Conservation (phyloP, 305 asterid genomes). For the Fraxinus dipetala region DNA sequence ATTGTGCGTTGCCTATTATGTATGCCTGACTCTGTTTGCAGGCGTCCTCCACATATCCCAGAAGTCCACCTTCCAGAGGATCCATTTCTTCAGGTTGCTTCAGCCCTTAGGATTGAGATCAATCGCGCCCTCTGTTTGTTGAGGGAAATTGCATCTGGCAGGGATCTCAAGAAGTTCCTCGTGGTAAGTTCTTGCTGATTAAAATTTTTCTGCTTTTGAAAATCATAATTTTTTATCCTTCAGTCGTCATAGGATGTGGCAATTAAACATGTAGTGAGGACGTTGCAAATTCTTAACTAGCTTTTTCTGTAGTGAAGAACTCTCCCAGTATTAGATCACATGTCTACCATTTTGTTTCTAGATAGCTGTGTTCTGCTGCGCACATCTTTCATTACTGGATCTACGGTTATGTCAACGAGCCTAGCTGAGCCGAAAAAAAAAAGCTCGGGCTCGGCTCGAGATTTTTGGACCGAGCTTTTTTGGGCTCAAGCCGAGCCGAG, state of each 20-base stretch:
- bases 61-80: conserved; percentile 66
- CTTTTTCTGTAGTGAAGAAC: neutral
- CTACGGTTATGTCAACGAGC: no score
- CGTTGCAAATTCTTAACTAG: neutral
- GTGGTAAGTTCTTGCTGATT: conserved; percentile 39
- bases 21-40: conserved; percentile 23
- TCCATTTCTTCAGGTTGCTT: conserved; percentile 58
- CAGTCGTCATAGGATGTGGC: neutral
- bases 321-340: neutral
- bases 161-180: conserved; percentile 80
- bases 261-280: neutral
- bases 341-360: neutral
- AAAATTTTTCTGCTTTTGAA: neutral
- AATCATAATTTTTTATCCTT: neutral
- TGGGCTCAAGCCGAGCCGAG: no score
- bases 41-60: conserved; percentile 75
- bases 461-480: no score
- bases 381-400: neutral
- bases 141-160: conserved; percentile 73
- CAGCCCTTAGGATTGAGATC: conserved; percentile 55
- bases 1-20: neutral
- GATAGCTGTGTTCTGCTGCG: neutral
- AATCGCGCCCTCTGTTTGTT: conserved; percentile 50
- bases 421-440: no score
- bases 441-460: no score